Evolutionary conservation across 345 rosid species (phyloP).

Genomic region (Leavenworthia alabamica): DNA sequence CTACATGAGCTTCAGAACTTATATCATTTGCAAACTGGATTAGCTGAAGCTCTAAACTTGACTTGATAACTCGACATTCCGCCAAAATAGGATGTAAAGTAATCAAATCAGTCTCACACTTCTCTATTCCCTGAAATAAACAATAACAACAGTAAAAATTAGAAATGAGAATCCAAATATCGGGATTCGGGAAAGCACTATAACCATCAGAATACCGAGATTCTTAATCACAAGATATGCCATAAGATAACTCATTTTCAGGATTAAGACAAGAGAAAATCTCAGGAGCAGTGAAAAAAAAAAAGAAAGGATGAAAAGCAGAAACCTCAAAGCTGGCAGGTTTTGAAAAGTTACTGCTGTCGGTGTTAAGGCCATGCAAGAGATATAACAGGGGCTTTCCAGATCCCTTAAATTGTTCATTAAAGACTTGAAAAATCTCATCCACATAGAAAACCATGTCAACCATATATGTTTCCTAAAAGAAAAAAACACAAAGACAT

Average conservation of each 20-base stretch:
- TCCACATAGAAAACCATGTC: constrained; percentile 56
- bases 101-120: constrained; percentile 58
- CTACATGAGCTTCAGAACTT: constrained; percentile 93
- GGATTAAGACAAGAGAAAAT: constrained; percentile 8
- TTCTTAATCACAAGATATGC: background rate
- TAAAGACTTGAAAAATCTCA: constrained; percentile 55
- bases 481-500: background rate
- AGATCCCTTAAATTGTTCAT: constrained; percentile 43
- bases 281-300: constrained; percentile 5
- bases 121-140: constrained; percentile 60
- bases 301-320: constrained; percentile 12
- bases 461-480: constrained; percentile 72
- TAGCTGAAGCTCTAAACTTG: constrained; percentile 70
- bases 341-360: constrained; percentile 70
- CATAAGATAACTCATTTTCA: constrained; percentile 2
- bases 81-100: constrained; percentile 82
- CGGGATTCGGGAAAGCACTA: background rate
- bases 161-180: background rate
- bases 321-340: constrained; percentile 81
- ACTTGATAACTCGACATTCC: constrained; percentile 87
- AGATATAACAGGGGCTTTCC: constrained; percentile 65
- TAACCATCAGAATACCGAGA: constrained; percentile 5
- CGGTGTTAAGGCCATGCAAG: constrained; percentile 82
- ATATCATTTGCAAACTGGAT: constrained; percentile 92
- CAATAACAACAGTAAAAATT: background rate